Base-by-base conservation (phyloP, 2,329 filamentous ascomycete species). In the Diaporthe citri region DNA sequence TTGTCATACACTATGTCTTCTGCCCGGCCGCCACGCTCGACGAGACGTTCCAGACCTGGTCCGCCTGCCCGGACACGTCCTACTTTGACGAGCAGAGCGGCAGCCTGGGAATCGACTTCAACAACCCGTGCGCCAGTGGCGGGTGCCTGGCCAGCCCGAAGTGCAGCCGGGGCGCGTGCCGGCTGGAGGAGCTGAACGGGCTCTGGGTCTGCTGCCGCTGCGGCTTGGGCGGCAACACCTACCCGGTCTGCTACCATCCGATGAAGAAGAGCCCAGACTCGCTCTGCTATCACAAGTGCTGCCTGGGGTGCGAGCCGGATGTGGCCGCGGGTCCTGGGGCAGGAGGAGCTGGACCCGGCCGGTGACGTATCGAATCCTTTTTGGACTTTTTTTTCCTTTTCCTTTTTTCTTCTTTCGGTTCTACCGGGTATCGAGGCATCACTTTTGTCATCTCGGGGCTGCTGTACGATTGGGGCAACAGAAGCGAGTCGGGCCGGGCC, bases 211-310 rank as follows among this genome's bases (percentile, higher is more conserved):
- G 88, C 78, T 90, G 88, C 79, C 82, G 81, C 74, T 90, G 88
- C 77, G 79, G 80, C 4, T 82, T 86, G 8, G 86, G 86, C 9
- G 85, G 83, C 7, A 90, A 90, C 75, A 81, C 82, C 6, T 84
- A 84, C 64, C 81, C 82, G 31, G 86, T 83, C 82, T 90, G 88
- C 77, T 80, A 84, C 46, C 86, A 88, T 75, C 84, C 82, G 71
- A 85, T 86, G 84, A 83, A 82, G 71, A 83, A 83, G 17, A 85
- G 86, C 75, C 86, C 87, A 13, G 85, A 89, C 76, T 87, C 86
- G 1, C 86, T 89, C 59, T 90, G 88, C 80, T 88, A 88, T 76
- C 88, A 90, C 75, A 80, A 82, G n/a, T 84, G 88, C 69, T 90
- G 88, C 78, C 80, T 82, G 52, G 78, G 77, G 4, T 90, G 88